Conservation (phyloP, 108 stramenopile species). For the Nitzschia sp. region DNA sequence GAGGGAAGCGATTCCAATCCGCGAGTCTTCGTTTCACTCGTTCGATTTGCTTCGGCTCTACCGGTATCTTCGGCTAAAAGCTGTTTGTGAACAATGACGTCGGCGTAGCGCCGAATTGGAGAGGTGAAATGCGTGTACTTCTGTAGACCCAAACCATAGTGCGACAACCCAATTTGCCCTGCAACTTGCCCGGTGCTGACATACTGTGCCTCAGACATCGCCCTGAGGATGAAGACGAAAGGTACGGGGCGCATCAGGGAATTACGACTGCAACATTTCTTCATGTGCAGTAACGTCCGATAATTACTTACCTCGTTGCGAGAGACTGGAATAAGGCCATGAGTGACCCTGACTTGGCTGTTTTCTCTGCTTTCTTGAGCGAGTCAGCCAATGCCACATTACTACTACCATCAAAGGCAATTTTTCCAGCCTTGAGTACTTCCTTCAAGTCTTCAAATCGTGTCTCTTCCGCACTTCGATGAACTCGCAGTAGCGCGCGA, state of each 20-base stretch:
- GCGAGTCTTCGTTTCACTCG: background rate
- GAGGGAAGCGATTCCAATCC: constrained; percentile 26
- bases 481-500: constrained; percentile 66
- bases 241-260: too few species aligned
- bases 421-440: constrained; percentile 60
- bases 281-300: too few species aligned
- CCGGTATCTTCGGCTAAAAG: constrained; percentile 34
- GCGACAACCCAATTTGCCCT: constrained; percentile 41
- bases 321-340: constrained; percentile 66
- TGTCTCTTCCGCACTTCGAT: constrained; percentile 43
- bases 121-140: constrained; percentile 90
- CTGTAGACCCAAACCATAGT: constrained; percentile 80
- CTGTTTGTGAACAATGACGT: constrained; percentile 62
- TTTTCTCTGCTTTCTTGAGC: constrained; percentile 35
- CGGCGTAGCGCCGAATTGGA: constrained; percentile 78
- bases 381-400: constrained; percentile 46
- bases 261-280: background rate
- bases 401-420: constrained; percentile 50
- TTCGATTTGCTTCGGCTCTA: background rate
- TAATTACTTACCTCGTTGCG: constrained; percentile 48
- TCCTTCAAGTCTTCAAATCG: constrained; percentile 73
- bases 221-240: constrained; percentile 25
- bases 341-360: constrained; percentile 29
- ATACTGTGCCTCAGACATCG: constrained; percentile 88
- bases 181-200: constrained; percentile 52